A percentile compares a stretch with the other conserved stretches of the same genome.
Evolutionary conservation across 2,329 filamentous ascomycete species (phyloP).

Genomic region (Lecanicillium sp.): DNA sequence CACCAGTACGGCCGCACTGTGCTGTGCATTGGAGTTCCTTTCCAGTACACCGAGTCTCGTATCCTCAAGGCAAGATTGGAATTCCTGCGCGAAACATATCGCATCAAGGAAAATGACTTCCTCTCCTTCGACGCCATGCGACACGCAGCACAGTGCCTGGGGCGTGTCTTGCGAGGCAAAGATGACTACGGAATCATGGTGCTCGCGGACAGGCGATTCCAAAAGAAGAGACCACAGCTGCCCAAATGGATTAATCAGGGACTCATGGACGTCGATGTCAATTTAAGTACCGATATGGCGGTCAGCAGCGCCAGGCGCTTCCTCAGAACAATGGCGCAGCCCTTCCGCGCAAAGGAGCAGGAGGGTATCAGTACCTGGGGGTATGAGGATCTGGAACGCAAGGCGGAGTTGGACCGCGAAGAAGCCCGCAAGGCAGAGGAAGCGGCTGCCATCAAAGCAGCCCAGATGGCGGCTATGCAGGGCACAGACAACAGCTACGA

Average conservation of each 20-base stretch:
- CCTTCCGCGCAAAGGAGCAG: constrained; percentile 74
- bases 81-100: constrained; percentile 94
- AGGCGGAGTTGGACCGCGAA: constrained; percentile 67
- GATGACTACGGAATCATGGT: constrained; percentile 99
- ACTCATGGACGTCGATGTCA: constrained; percentile 76
- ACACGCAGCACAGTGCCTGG: constrained; percentile 94
- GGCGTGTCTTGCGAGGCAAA: constrained; percentile 89
- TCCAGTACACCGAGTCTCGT: constrained; percentile 96
- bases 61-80: constrained; percentile 94
- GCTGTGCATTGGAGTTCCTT: constrained; percentile 92
- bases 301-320: constrained; percentile 86
- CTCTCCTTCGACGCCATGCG: constrained; percentile 98
- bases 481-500: constrained; percentile 39
- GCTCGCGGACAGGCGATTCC: constrained; percentile 85
- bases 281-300: constrained; percentile 92
- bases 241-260: constrained; percentile 96
- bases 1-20: constrained; percentile 97
- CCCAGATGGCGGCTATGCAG: constrained; percentile 16
- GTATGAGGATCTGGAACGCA: constrained; percentile 69
- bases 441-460: constrained; percentile 30
- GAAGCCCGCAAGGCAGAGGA: constrained; percentile 56
- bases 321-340: constrained; percentile 84
- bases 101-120: constrained; percentile 95
- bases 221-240: constrained; percentile 82
- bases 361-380: constrained; percentile 95